Evolutionary conservation across 805 yeast genomes (phyloP), one percentile per base, ranked within the genome.

Genomic region (Ogataea pilisensis): DNA sequence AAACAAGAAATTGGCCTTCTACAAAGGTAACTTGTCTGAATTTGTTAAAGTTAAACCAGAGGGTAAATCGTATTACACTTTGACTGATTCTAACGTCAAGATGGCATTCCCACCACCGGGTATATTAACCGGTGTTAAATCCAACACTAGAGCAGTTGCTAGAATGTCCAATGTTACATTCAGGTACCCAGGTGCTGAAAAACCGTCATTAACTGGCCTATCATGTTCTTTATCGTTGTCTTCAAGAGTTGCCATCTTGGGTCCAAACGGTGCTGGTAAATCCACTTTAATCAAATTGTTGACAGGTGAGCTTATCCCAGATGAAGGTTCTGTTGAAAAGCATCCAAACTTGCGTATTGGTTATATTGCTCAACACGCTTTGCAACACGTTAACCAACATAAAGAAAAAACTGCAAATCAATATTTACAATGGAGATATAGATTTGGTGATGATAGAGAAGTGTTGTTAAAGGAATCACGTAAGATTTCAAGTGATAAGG

Each of bases 91-190:
- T 21, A 85, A 85, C 54, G 93, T 91, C 43, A 86, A 90, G 68
- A 91, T 91, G 97, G 88, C 88, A 21, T 93, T 91, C 86, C 99
- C 99, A 54, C 91, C 96, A 8, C 97, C 98, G 44, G 99, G 99
- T 55, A 84, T 93, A 50, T 73, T 93, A 55, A 82, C 96, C n/a
- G 99, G 99, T 66, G 97, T 91, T 39, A 85, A 90, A 65, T 89
- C 97, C 29, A 85, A 77, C 63, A 89, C 98, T 5, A 80, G 96
- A 63, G 86, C 98, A 43, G 95, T 91, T 60, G 68, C 68, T 2
- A 59, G 60, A 42, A 76, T 93, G 83, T 58, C 82, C 25, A 73
- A 85, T 62, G 96, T 90, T 18, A 82, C 95, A 2, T 93, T 88
- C 66, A 57, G 85, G 31, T 91, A 93, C 61, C 97, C 98, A 21